A percentile compares a stretch with the other conserved stretches of the same genome.
phyloP scores from a whole-genome alignment of 1,284 basidiomycete genomes.

The Leucoagaricus sp. region DNA sequence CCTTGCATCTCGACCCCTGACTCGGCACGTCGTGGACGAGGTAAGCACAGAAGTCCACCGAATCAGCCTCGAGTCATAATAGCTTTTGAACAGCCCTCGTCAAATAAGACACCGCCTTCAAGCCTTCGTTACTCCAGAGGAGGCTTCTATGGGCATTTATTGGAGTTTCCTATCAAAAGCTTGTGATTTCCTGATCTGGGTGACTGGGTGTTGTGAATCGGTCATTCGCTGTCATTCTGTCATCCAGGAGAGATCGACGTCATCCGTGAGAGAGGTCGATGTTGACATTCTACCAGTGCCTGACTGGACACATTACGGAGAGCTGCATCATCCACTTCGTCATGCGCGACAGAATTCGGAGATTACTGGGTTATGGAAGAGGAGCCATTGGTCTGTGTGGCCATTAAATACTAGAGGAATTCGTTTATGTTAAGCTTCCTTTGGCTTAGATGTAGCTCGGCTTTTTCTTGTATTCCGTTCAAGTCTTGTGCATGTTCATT shows the following conservation, averaged over 20 bases:
- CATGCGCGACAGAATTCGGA: not conserved
- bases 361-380: no score
- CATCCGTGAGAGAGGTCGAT: not conserved
- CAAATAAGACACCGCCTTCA: no score
- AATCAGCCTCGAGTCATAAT: no score
- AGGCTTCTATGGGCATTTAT: not conserved
- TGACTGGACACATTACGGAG: not conserved
- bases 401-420: no score
- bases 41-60: no score
- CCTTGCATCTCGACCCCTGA: not conserved
- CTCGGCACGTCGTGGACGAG: no score
- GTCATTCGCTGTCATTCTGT: not conserved
- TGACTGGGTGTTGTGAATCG: not conserved
- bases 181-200: not conserved
- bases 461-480: not conserved
- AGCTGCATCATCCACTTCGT: not conserved
- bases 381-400: no score
- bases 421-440: not conserved
- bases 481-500: not conserved
- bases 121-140: no score
- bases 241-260: constrained; percentile 1
- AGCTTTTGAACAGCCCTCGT: no score
- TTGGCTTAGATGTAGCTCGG: not conserved
- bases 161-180: not conserved
- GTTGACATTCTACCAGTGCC: not conserved